Base-by-base conservation (phyloP, 2,329 filamentous ascomycete species). In the Tolypocladium tropicale region DNA sequence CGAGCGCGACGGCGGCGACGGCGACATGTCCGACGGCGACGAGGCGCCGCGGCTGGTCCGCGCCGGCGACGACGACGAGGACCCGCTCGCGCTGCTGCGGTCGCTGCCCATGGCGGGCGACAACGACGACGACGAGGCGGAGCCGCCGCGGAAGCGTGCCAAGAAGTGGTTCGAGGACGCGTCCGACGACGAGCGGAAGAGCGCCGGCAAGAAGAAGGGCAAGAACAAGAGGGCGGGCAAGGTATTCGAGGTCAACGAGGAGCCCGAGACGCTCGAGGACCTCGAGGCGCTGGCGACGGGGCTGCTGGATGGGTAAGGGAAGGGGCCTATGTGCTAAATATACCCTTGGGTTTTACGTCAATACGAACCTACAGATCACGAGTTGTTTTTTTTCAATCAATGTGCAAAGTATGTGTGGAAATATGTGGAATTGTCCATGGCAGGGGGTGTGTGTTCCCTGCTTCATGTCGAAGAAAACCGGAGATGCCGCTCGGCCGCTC, bases 121-220 rank as follows among this genome's bases (percentile, higher is more conserved):
- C 5, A 65, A 69, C 6, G 56, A 53, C 6, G 55, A 23, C 25
- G 70, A 72, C 1, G 76, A 76, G 69, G 54, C 71, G 72, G 61
- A 70, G 68, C 75, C 74, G 52, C 77, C 78, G 21, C 73, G 70
- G 64, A 73, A 73, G 78, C 85, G 82, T 70, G 76, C 80, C 58
- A 90, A 88, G 82, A 90, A 90, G 72, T 90, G 86, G 86, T 90
- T 90, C 74, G 78, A 90, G 69, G 81, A 85, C 58, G 84, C 85
- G 58, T 80, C 79, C 2, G 89, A 89, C 68, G 67, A 67, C 53
- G 64, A 64, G 53, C 66, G 67, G 58, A 70, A 70, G 63, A 70
- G 28, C 18, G 28, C 67, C 41, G 16, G 28, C 62, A 73, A 71
- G 62, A 67, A 59, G 55, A 76, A 72, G 67, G 73, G 18, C 33